Percentiles rank a stretch among this genome's conserved stretches.
These are phyloP conservation scores for Neurospora pannonica DNA, from an alignment of 495 filamentous ascomycete species.

Conservation along the genomic window DNA sequence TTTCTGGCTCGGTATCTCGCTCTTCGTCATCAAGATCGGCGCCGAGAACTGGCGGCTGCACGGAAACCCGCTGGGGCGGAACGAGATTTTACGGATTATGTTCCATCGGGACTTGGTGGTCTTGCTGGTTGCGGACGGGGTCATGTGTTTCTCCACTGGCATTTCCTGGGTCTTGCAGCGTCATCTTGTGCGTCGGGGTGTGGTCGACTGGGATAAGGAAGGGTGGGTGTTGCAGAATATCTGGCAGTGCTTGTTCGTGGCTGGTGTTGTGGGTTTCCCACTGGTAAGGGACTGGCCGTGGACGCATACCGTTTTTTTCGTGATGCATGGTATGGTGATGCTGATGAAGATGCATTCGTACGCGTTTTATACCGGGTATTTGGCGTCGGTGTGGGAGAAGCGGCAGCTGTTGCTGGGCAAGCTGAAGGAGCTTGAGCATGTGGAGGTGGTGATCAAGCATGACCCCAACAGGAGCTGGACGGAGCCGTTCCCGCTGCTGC, in stretches of 20 bases:
- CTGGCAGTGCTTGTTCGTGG: constrained; percentile 57
- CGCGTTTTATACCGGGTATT: constrained; percentile 65
- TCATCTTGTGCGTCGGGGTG: constrained; percentile 38
- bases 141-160: constrained; percentile 50
- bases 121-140: constrained; percentile 54
- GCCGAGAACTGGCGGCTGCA: constrained; percentile 54
- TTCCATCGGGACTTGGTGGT: constrained; percentile 54
- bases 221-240: constrained; percentile 62
- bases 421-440: constrained; percentile 26
- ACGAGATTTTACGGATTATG: constrained; percentile 62
- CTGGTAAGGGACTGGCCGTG: constrained; percentile 64
- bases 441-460: constrained; percentile 13
- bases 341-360: constrained; percentile 76
- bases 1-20: constrained; percentile 58
- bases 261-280: constrained; percentile 47
- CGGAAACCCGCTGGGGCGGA: constrained; percentile 54
- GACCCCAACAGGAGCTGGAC: constrained; percentile 25
- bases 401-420: constrained; percentile 22
- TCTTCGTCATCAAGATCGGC: constrained; percentile 52
- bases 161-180: constrained; percentile 53
- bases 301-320: constrained; percentile 62
- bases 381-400: constrained; percentile 50
- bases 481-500: constrained; percentile 9
- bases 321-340: constrained; percentile 60
- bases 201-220: constrained; percentile 49